Evolutionary conservation across 2,329 filamentous ascomycete genomes (phyloP).

Genomic region (Ploettnerulaceae sp.): DNA sequence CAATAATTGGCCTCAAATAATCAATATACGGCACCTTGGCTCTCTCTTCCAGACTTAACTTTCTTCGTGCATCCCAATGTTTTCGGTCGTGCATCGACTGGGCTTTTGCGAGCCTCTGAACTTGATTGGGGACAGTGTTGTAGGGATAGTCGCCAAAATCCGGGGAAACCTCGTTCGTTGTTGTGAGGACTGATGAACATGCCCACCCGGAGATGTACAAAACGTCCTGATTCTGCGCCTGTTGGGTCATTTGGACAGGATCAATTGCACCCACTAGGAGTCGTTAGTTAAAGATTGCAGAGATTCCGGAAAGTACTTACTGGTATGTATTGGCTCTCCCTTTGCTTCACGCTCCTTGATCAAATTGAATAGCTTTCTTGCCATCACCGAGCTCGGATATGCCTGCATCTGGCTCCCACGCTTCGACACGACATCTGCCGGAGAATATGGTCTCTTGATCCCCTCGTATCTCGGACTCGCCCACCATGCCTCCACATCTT

Average conservation of each 20-base stretch:
- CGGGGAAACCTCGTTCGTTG: slow-evolving; percentile 93
- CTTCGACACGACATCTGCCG: slow-evolving; percentile 89
- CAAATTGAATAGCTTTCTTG: slow-evolving; percentile 87
- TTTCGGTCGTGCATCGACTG: slow-evolving; percentile 96
- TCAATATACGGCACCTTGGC: slow-evolving; percentile 77
- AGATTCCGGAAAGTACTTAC: slow-evolving; percentile 46
- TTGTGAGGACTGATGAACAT: slow-evolving; percentile 86
- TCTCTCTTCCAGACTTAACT: slow-evolving; percentile 69
- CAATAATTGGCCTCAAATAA: slow-evolving; percentile 90
- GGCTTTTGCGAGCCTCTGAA: slow-evolving; percentile 91
- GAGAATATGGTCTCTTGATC: slow-evolving; percentile 87
- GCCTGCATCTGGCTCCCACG: slow-evolving; percentile 79
- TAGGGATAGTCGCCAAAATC: slow-evolving; percentile 99
- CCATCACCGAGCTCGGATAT: slow-evolving; percentile 93
- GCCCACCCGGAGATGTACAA: slow-evolving; percentile 97
- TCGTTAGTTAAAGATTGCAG: slow-evolving; percentile 14
- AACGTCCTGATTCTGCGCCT: slow-evolving; percentile 91
- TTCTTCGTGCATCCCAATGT: slow-evolving; percentile 81
- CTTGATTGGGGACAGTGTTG: slow-evolving; percentile 97
- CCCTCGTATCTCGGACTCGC: slow-evolving; percentile 74
- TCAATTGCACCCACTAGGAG: slow-evolving; percentile 87
- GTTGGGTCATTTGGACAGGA: slow-evolving; percentile 99
- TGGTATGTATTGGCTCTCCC: slow-evolving; percentile 88
- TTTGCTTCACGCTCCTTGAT: slow-evolving; percentile 71
- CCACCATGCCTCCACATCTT: slow-evolving; percentile 91